phyloP scores from a whole-genome alignment of 108 stramenopile genomes.

The Schizochytrium sp. region DNA sequence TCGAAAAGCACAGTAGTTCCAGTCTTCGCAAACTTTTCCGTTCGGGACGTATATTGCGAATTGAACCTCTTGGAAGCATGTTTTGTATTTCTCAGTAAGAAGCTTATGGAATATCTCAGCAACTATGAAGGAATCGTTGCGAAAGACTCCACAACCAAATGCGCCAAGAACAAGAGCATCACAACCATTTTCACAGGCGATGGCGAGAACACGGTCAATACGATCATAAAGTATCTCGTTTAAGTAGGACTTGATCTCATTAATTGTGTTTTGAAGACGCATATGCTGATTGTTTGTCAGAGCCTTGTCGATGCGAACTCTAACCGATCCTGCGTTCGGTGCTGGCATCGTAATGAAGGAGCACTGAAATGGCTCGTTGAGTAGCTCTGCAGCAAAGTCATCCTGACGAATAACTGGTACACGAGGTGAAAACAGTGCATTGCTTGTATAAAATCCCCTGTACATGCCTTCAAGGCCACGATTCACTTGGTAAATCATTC shows the following conservation, averaged over 20 bases:
- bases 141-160: not conserved
- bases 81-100: not conserved
- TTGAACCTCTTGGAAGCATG: not conserved
- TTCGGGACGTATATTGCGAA: not conserved
- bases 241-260: not conserved
- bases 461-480: not conserved
- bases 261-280: not conserved
- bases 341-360: conserved; percentile 21
- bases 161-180: conserved; percentile 1
- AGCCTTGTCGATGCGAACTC: not conserved
- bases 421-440: not conserved
- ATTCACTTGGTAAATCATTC: not conserved
- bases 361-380: not conserved
- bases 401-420: not conserved
- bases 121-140: not conserved
- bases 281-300: not conserved
- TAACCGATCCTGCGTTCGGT: not conserved
- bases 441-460: not conserved
- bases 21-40: not conserved
- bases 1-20: not conserved
- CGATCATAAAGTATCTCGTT: not conserved
- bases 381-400: not conserved
- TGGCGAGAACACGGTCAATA: conserved; percentile 18
- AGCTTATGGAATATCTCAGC: not conserved
- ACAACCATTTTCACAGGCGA: not conserved